These are phyloP conservation scores for Exophiala sp. DNA, from an alignment of 2,329 filamentous ascomycete species.

Conservation along the genomic window DNA sequence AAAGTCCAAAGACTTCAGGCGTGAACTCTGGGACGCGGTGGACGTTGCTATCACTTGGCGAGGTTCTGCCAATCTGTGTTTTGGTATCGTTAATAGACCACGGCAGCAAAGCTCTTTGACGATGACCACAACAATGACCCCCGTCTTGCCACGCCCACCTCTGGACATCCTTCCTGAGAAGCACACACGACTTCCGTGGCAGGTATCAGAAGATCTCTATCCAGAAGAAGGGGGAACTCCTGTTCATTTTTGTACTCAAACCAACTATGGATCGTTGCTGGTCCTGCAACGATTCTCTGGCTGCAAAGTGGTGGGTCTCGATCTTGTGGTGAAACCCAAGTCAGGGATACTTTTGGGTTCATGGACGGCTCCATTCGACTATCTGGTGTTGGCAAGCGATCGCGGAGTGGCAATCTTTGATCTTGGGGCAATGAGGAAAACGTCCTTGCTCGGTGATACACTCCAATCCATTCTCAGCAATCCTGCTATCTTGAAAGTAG, in stretches of 20 bases:
- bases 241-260: conserved; percentile 6
- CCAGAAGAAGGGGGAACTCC: conserved; percentile 8
- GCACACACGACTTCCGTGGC: background rate
- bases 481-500: conserved; percentile 16
- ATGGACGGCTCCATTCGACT: conserved; percentile 1
- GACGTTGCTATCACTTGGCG: conserved; percentile 3
- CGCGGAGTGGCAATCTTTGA: conserved; percentile 13
- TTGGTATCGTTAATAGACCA: conserved; percentile 3
- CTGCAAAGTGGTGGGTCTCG: conserved; percentile 9
- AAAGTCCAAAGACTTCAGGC: background rate
- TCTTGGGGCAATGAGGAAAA: conserved; percentile 5
- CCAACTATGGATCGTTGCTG: background rate
- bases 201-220: conserved; percentile 8
- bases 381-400: conserved; percentile 11
- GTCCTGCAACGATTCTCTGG: conserved; percentile 7
- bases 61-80: conserved; percentile 1
- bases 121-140: background rate
- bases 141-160: background rate
- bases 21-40: background rate
- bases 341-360: no score
- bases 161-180: background rate
- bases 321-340: background rate
- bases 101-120: background rate
- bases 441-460: background rate
- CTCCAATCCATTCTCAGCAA: conserved; percentile 9